Base-by-base conservation (phyloP, 2,329 filamentous ascomycete genomes). In the Aspergillus felis region DNA sequence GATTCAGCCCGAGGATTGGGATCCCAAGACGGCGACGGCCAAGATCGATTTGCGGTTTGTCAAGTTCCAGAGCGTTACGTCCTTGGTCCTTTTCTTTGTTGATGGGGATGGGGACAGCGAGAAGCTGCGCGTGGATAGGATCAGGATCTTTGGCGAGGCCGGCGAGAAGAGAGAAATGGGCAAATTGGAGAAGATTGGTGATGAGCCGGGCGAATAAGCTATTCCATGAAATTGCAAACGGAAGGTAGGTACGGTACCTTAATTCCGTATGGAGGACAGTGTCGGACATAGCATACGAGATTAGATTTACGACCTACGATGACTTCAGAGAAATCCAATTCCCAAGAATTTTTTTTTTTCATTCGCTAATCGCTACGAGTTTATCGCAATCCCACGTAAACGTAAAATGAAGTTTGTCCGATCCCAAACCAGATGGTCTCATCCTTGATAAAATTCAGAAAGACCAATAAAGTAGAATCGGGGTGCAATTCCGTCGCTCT, bases 61-160 rank as follows among this genome's bases (percentile, higher is more conserved):
- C 76, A 97, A 97, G 79, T 99, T 97, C 81, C 94, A 97, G 78
- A 95, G 92, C 71, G 89, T 97, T 54, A 89, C 86, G 58, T 94
- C 87, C 60, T 71, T 99, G 66, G 88, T 96, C 20, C 67, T 99
- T 10, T 99, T 97, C 73, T 87, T 99, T 35, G 89, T 90, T 54
- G 88, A 95, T 71, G 92, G 92, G 2, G 90, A 93, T 55, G 87
- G 87, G 20, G 88, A 91, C 53, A 85, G 87, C 47, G 92, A 97
- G 72, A 92, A 90, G 79, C 88, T 94, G 57, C 87, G 94, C 56
- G 75, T 99, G 42, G 79, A 81, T 59, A 67, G 79, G 12, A 62
- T 81, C 54, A 71, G 79, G 46, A 80, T 97, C 55, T 87, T 97
- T 69, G 94, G 94, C 29, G 93, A 97, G 75, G 84, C 86, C 17